Evolutionary conservation across 2,329 filamentous ascomycete species (phyloP), one percentile per base, ranked within the genome.

Genomic region (Ustulina deusta): DNA sequence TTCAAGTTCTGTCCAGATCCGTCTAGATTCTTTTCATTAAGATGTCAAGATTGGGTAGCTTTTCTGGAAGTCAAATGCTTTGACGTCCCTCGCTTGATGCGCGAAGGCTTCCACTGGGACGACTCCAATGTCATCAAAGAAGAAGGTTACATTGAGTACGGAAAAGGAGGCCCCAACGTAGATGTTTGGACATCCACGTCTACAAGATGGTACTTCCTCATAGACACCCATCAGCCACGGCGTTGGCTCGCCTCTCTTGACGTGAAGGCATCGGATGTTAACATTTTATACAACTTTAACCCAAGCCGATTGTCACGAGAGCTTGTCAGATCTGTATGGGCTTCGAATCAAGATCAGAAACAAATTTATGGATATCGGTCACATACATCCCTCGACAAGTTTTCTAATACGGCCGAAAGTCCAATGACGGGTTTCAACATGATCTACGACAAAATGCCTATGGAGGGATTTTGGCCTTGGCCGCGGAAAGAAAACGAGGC

Each of bases 401-500:
- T 15, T 34, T 40, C 11, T n/a, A 20, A n/a, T 10, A 32, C 29
- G 20, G 10, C 11, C 5, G 52, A 15, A 38, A 49, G 0, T 2
- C 36, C 34, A 38, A 46, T 54, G 36, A 6, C 6, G 7, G 46
- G 49, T 4, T 66, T 58, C n/a, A 66, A 66, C n/a, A 54, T 25
- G 4, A 66, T 66, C 22, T 66, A 66, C 46, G 58, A 58, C 40
- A 54, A 46, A 15, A 62, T 66, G 63, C 63, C 58, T 13, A 20
- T 66, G 58, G 44, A 66, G 36, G 52, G 63, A 54, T 46, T 51
- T 1, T 66, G 64, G 64, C 64, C 59, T 48, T 62, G 64, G 58
- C 59, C 64, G n/a, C 13, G 17, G 25, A 55, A 57, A 20, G 36
- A 44, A 17, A 51, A 38, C 9, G 27, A 48, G n/a, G n/a, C n/a